These are phyloP conservation scores for Oryza rufipogon DNA, from an alignment of 176 grass and related monocot species.

Conservation along the genomic window DNA sequence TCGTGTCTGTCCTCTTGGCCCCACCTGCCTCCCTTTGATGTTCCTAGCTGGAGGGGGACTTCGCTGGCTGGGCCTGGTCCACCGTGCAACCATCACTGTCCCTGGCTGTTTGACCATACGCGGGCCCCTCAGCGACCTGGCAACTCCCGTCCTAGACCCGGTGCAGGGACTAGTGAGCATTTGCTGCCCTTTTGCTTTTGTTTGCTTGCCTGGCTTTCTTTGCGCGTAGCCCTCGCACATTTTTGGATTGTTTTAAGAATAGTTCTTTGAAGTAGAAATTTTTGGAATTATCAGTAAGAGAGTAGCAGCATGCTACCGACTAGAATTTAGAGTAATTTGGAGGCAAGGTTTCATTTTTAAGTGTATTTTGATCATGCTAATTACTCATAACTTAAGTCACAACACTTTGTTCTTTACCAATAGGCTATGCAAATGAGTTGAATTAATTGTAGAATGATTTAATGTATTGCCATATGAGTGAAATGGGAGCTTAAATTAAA, in stretches of 20 bases:
- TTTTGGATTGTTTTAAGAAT: neutral
- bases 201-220: slow-evolving; percentile 7
- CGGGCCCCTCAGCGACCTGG: slow-evolving; percentile 23
- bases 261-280: neutral
- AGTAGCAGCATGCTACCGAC: too few relatives aligned
- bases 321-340: too few relatives aligned
- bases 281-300: neutral
- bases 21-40: slow-evolving; percentile 25
- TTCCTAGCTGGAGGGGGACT: slow-evolving; percentile 1
- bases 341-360: too few relatives aligned
- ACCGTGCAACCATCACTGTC: neutral
- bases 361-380: too few relatives aligned
- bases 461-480: neutral
- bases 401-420: neutral
- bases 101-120: slow-evolving; percentile 31
- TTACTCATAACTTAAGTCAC: neutral
- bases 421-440: neutral
- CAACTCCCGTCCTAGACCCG: slow-evolving; percentile 13
- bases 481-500: neutral
- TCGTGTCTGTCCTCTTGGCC: slow-evolving; percentile 39
- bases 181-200: slow-evolving; percentile 17
- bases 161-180: slow-evolving; percentile 4
- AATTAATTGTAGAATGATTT: neutral
- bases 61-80: slow-evolving; percentile 44
- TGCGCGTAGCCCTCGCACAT: neutral